Evolutionary conservation across 1,284 basidiomycete genomes (phyloP), one percentile per base, ranked within the genome.

Genomic region (Apiotrichum brassicae): DNA sequence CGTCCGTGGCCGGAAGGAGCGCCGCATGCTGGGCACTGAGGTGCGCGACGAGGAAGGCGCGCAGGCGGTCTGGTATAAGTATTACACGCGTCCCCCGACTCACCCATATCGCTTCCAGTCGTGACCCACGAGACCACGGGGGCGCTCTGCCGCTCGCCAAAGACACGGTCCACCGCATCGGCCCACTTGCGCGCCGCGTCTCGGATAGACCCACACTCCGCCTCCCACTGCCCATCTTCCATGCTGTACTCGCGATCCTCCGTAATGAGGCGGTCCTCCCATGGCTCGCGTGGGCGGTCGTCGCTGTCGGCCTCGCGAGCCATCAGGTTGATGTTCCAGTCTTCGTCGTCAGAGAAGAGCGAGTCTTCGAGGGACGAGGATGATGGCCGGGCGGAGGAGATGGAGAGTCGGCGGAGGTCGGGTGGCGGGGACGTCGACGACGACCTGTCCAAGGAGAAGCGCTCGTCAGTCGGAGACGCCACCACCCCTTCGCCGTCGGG

Each of bases 61-160:
- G 60, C 11, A 67, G 37, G 12, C 66, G 68, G 32, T 63, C 68
- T 42, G 40, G 22, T 4, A 13, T 34, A 7, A 34, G 33, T 34
- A 7, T 34, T 13, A 16, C 12, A 34, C 33, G 16, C 7, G 12
- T 6, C 13, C 22, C 43, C 39, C 13, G 6, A 43, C 66, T 56
- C 36, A 71, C 64, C 60, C 11, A 89, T 76, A 66, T 87, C 82
- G 26, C 86, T 76, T 2, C 79, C 37, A 7, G 74, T 76, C 3
- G 42, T 51, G 12, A 56, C 55, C 66, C 67, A 66, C 6, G 40
- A 48, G 26, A 59, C 61, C 11, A 43, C 23, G 1, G 47, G 43
- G 2, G 18, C 11, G 8, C 23, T 43, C 41, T 44, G 58, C 23
- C 22, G 39, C 42, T 41, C 48, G 32, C 41, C 53, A 35, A 72